Percentiles rank a stretch among this genome's conserved stretches.
Conservation (phyloP, 768 basidiomycete genomes). For the Lactarius hatsudake region DNA sequence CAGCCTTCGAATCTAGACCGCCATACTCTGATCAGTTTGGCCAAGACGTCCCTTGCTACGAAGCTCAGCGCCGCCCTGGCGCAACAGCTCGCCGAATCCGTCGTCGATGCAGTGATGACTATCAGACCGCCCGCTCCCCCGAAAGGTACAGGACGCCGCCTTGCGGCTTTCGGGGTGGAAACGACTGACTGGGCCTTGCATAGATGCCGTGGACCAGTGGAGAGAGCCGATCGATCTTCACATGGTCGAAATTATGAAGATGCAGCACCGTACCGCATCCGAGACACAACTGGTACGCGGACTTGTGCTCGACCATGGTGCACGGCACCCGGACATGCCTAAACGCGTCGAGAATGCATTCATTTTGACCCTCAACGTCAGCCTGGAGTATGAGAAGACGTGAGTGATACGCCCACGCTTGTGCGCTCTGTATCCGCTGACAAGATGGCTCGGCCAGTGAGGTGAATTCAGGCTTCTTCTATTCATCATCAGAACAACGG, state of each 20-base stretch:
- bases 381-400: slow-evolving; percentile 99
- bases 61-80: slow-evolving; percentile 84
- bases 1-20: slow-evolving; percentile 76
- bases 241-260: slow-evolving; percentile 99
- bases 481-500: slow-evolving; percentile 95
- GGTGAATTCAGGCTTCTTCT: slow-evolving; percentile 99
- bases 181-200: slow-evolving; percentile 30
- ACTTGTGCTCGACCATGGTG: slow-evolving; percentile 95
- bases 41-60: slow-evolving; percentile 92
- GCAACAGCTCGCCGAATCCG: slow-evolving; percentile 82
- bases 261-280: slow-evolving; percentile 98
- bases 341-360: slow-evolving; percentile 96
- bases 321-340: slow-evolving; percentile 98
- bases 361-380: slow-evolving; percentile 94
- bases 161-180: slow-evolving; percentile 24
- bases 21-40: slow-evolving; percentile 88
- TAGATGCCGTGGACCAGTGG: slow-evolving; percentile 65
- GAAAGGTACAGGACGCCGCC: slow-evolving; percentile 44
- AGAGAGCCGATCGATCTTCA: slow-evolving; percentile 94
- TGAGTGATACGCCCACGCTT: slow-evolving; percentile 43
- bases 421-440: slow-evolving; percentile 15
- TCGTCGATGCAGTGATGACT: slow-evolving; percentile 92
- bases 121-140: slow-evolving; percentile 71
- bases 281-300: slow-evolving; percentile 96
- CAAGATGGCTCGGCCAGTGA: slow-evolving; percentile 55